Evolutionary conservation across 1,139 yeast species (phyloP), one percentile per base, ranked within the genome.

Genomic region (Zhuliangozyma parablackwelliae): DNA sequence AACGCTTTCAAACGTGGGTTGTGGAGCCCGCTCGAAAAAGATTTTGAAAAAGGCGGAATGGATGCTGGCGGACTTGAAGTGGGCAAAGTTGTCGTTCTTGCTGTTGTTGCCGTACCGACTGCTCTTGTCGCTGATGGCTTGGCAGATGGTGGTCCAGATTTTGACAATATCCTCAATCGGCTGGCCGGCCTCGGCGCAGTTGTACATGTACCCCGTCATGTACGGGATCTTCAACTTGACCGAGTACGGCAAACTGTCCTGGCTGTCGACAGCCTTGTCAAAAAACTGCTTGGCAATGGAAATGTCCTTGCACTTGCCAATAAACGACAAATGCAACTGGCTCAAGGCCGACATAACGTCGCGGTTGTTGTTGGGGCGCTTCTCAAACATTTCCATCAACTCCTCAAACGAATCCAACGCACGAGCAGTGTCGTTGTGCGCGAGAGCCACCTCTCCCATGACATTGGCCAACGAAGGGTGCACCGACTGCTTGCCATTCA

Each of bases 251-350:
- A 84, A 80, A 7, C 35, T 33, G 42, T 79, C 80, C 38, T 65
- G 65, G 41, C 72, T 69, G 13, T 38, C 37, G 36, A 84, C 66
- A 1, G 89, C 90, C 53, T 82, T 82, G 45, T 79, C 79, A 54
- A 83, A 88, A 52, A 85, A 85, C 35, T 78, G 75, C 51, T 75
- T 78, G 5, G 96, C 87, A 34, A 87, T 79, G 26, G 69, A 70
- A 36, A 82, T 69, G 50, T 88, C 94, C 48, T 80, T 79, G 57
- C 90, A 83, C 46, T 79, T 80, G 34, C 96, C 95, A 52, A 89
- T 82, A 52, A 89, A 88, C 2, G 85, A 74, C 45, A 83, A 71
- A 60, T 85, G 95, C 35, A 84, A 80, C 58, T 82, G 85, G 33
- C 69, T 60, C 43, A 70, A 59, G 2, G 63, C 54, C 16, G 50